A percentile compares a stretch with the other conserved stretches of the same genome.
These are phyloP conservation scores for Xylariaceae sp. DNA, from an alignment of 2,329 filamentous ascomycete species.

Conservation along the genomic window DNA sequence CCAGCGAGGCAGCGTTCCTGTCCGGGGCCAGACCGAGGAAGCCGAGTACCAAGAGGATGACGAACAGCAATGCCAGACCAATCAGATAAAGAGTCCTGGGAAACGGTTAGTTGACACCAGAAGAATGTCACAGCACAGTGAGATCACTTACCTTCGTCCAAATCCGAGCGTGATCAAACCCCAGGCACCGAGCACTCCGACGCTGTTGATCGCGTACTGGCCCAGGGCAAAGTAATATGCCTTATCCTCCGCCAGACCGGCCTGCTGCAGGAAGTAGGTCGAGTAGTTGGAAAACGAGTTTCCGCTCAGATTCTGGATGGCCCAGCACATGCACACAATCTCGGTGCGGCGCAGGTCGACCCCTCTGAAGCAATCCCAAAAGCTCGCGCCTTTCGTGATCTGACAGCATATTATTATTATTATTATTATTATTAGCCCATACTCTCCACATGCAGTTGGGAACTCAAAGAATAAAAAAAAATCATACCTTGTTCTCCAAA, in stretches of 20 bases:
- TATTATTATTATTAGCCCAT: no score
- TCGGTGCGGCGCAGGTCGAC: conserved; percentile 73
- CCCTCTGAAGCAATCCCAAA: conserved; percentile 79
- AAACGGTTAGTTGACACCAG: no score
- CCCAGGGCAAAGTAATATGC: conserved; percentile 59
- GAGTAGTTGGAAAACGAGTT: conserved; percentile 62
- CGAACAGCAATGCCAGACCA: conserved; percentile 66
- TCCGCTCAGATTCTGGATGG: conserved; percentile 58
- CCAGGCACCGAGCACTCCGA: conserved; percentile 77
- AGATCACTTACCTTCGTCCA: conserved; percentile 55
- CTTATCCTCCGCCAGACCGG: conserved; percentile 46
- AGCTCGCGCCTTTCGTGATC: conserved; percentile 68
- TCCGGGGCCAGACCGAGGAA: conserved; percentile 74
- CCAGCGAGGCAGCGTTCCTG: conserved; percentile 58
- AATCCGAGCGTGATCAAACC: conserved; percentile 69
- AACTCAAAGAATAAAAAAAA: no score
- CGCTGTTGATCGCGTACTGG: conserved; percentile 68
- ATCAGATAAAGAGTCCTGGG: conserved; percentile 59
- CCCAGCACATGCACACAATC: conserved; percentile 60
- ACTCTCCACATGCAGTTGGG: no score
- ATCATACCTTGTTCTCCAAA: conserved; percentile 63
- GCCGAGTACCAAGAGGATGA: conserved; percentile 76
- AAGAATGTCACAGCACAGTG: no score
- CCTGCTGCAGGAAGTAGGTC: conserved; percentile 56
- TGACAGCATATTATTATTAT: conserved; percentile 31